Evolutionary conservation across 345 rosid species (phyloP).

Genomic region (Pistacia vera): DNA sequence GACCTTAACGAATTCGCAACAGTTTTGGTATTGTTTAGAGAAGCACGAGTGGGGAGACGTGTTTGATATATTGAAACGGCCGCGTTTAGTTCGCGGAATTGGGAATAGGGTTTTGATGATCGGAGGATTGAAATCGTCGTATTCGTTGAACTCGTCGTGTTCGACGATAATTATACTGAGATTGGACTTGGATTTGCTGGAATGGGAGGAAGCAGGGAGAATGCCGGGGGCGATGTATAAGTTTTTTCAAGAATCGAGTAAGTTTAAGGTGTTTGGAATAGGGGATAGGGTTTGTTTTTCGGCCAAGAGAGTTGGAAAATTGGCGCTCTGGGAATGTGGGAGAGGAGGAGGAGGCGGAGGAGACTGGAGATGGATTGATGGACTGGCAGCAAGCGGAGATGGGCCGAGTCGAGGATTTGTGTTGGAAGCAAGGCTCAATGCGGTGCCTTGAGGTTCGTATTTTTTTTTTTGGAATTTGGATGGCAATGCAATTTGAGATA

Average conservation of each 20-base stretch:
- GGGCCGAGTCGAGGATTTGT: constrained; percentile 78
- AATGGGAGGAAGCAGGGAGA: constrained; percentile 91
- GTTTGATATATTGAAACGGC: constrained; percentile 78
- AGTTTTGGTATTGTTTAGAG: constrained; percentile 73
- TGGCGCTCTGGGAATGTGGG: constrained; percentile 77
- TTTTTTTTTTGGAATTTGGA: not conserved
- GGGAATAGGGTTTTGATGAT: constrained; percentile 69
- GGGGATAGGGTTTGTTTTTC: constrained; percentile 84
- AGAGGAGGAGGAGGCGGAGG: constrained; percentile 38
- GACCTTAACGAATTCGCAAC: constrained; percentile 37
- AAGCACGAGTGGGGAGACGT: constrained; percentile 86
- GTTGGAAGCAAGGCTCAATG: constrained; percentile 60
- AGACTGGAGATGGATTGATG: constrained; percentile 83
- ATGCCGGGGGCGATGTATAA: constrained; percentile 85
- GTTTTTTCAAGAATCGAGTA: constrained; percentile 69
- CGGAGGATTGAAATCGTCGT: constrained; percentile 79
- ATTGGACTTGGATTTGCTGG: constrained; percentile 74
- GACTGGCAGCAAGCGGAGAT: constrained; percentile 62
- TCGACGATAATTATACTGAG: constrained; percentile 77
- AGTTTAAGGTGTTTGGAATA: constrained; percentile 90
- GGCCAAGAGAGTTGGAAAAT: constrained; percentile 64
- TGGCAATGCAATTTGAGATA: not conserved
- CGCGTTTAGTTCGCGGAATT: constrained; percentile 65
- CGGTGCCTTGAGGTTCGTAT: constrained; percentile 40
- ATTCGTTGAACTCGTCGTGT: constrained; percentile 71